Conservation (phyloP, 73 alveolate genomes). For the Paramecium octaurelia region DNA sequence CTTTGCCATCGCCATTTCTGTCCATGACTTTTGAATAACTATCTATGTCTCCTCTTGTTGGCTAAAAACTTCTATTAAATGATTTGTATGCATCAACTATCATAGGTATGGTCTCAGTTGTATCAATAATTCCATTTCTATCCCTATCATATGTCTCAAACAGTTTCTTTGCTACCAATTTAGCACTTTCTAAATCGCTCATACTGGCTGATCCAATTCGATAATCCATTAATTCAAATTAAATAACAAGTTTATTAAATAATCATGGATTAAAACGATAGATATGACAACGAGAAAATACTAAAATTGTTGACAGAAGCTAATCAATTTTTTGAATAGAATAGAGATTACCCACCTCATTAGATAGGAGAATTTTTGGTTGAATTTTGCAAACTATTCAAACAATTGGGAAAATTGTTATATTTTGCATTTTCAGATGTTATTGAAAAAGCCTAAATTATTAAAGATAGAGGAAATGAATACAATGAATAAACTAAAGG, state of each 20-base stretch:
- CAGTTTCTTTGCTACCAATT: constrained; percentile 51
- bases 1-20: constrained; percentile 66
- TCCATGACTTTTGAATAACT: constrained; percentile 61
- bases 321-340: neutral
- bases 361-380: constrained; percentile 2
- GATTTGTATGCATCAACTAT: constrained; percentile 64
- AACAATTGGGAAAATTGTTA: neutral
- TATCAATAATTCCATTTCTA: constrained; percentile 59
- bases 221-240: constrained; percentile 23
- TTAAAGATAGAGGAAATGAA: constrained; percentile 44
- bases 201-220: constrained; percentile 8
- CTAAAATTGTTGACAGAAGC: neutral
- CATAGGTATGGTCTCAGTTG: constrained; percentile 58
- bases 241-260: neutral
- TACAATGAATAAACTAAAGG: constrained; percentile 26
- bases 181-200: constrained; percentile 46
- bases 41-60: constrained; percentile 62
- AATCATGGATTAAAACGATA: constrained; percentile 32
- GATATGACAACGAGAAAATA: neutral
- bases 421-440: constrained; percentile 48
- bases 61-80: constrained; percentile 51
- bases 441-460: constrained; percentile 34
- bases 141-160: constrained; percentile 62
- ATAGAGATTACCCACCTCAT: constrained; percentile 38
- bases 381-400: constrained; percentile 33